phyloP scores from a whole-genome alignment of 768 basidiomycete species.

The Leccinum aurantiacum region DNA sequence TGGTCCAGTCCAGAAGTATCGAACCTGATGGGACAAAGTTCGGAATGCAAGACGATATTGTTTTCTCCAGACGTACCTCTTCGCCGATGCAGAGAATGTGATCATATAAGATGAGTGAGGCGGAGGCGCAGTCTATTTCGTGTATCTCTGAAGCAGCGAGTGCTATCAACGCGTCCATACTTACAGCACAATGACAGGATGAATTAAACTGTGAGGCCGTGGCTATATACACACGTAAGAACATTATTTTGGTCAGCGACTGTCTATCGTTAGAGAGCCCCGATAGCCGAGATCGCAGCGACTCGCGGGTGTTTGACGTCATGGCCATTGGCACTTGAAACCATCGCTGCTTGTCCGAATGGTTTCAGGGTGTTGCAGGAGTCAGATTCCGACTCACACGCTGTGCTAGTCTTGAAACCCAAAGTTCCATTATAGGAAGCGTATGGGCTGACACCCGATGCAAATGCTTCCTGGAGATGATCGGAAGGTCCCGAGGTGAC shows the following conservation, averaged over 20 bases:
- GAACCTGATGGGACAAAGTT: not conserved
- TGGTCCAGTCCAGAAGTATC: conserved; percentile 3
- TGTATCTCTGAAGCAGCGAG: not conserved
- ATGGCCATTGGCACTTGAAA: not conserved
- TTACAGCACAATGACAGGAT: not conserved
- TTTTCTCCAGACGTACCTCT: conserved; percentile 1
- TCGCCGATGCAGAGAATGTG: conserved; percentile 5
- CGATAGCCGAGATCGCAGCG: not conserved
- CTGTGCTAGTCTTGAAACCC: too few species aligned
- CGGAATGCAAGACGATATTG: not conserved
- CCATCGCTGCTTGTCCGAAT: not conserved
- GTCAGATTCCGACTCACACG: too few species aligned
- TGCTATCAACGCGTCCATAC: not conserved
- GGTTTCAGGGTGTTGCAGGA: not conserved
- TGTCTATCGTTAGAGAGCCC: too few species aligned
- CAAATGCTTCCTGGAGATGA: too few species aligned
- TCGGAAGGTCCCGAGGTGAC: too few species aligned
- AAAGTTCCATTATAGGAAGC: too few species aligned
- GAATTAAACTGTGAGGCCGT: not conserved
- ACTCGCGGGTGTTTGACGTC: not conserved
- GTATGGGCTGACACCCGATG: too few species aligned
- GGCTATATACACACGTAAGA: not conserved
- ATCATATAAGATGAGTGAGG: conserved; percentile 6
- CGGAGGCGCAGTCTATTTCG: not conserved
- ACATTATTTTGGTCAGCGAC: not conserved